phyloP scores from a whole-genome alignment of 129 eudicot species.

The sunflower (Helianthus annuus) region HanXRQr2.0-SUNRISE NC_035442.2:139763297-139763796 shows the following conservation, averaged over 20 bases:
- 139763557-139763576: too few species aligned
- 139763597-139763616: too few species aligned
- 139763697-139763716: too few species aligned
- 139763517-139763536: conserved; percentile 10
- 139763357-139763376: conserved; percentile 42
- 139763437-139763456: not conserved
- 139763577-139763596: too few species aligned
- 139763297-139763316: conserved; percentile 26
- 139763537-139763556: too few species aligned
- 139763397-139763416: conserved; percentile 24
- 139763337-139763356: conserved; percentile 49
- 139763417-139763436: conserved; percentile 50
- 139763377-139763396: not conserved
- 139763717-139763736: too few species aligned
- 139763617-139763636: too few species aligned
- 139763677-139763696: too few species aligned
- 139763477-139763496: not conserved
- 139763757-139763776: not conserved
- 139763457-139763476: not conserved
- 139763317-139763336: conserved; percentile 53
- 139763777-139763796: not conserved
- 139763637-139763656: too few species aligned
- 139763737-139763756: not conserved
- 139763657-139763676: too few species aligned
- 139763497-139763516: conserved; percentile 15